phyloP scores from a whole-genome alignment of 1,284 basidiomycete species.

The Takashimella koratensis region DNA sequence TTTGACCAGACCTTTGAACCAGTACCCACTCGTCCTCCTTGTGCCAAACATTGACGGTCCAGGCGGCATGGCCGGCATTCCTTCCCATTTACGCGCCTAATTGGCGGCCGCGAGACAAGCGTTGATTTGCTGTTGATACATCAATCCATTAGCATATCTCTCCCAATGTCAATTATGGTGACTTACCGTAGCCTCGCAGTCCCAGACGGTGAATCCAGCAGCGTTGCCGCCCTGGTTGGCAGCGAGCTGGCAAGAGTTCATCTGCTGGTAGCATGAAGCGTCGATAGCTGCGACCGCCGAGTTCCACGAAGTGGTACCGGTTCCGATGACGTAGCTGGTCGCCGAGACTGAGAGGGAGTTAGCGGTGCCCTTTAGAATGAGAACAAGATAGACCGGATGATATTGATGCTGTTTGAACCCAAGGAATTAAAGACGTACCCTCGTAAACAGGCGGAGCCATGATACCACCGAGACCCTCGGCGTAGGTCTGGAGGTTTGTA shows the following conservation, averaged over 20 bases:
- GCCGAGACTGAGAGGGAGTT: constrained; percentile 2
- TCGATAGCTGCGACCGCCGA: constrained; percentile 5
- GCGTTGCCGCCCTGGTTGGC: constrained; percentile 23
- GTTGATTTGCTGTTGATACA: constrained; percentile 2
- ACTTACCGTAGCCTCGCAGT: constrained; percentile 12
- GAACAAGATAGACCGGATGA: not conserved
- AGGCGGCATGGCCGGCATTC: no score
- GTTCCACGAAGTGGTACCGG: not conserved
- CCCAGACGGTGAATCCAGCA: constrained; percentile 18
- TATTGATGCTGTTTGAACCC: no score
- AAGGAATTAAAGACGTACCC: not conserved
- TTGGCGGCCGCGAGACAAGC: constrained; percentile 6
- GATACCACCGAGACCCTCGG: constrained; percentile 24
- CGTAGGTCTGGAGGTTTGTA: constrained; percentile 27
- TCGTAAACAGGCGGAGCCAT: constrained; percentile 21
- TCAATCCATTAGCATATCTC: no score
- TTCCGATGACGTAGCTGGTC: not conserved
- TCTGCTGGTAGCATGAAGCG: constrained; percentile 29
- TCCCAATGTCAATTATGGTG: not conserved
- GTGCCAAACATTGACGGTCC: no score
- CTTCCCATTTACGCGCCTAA: no score
- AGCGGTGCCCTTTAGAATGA: no score
- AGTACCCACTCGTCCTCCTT: no score
- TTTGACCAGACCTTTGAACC: no score
- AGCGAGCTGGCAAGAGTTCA: constrained; percentile 22